Evolutionary conservation across 2,329 filamentous ascomycete genomes (phyloP), one percentile per base, ranked within the genome.

Genomic region (Drechslerella dactyloides): DNA sequence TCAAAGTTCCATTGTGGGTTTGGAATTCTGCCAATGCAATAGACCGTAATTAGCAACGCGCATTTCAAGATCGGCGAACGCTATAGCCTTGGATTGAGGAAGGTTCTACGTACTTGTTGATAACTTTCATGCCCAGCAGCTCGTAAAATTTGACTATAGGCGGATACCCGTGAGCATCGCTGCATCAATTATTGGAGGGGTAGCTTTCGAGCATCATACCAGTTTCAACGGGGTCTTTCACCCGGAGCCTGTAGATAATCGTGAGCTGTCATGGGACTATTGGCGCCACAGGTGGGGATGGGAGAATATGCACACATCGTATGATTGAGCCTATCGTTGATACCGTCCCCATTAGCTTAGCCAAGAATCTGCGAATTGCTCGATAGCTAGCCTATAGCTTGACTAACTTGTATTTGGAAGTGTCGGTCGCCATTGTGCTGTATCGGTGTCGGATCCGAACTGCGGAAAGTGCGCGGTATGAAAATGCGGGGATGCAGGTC

Each of bases 1-100:
- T 94, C 91, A 80, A 97, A 97, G 78, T 96, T 96, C 80, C 86
- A 87, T 70, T 96, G 92, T 13, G 93, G 90, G 78, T 91, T 90
- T 74, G 89, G 58, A 19, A 76, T 52, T 30, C 74, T 76, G 11
- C 7, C 37, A 4, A 6, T 8, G 4, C 27, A 33, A 15, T 30
- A 21, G 8, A 17, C 13, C 24, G n/a, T 1, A 33, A 35, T 24
- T 2, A 56, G 54, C 23, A 51, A 35, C 19, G 17, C 19, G 50
- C 52, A n/a, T 7, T 6, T 23, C 4, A 40, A 55, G 4, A 24
- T 48, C 17, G 52, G 1, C 8, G 19, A 5, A 11, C 27, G 21
- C n/a, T 23, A 10, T 13, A 24, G 15, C 21, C 35, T 23, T 59
- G 21, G 5, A 24, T 37, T 23, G 11, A 30, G 6, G 17, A 35